Evolutionary conservation across 2,329 filamentous ascomycete species (phyloP).

Genomic region (Setomelanomma holmii): DNA sequence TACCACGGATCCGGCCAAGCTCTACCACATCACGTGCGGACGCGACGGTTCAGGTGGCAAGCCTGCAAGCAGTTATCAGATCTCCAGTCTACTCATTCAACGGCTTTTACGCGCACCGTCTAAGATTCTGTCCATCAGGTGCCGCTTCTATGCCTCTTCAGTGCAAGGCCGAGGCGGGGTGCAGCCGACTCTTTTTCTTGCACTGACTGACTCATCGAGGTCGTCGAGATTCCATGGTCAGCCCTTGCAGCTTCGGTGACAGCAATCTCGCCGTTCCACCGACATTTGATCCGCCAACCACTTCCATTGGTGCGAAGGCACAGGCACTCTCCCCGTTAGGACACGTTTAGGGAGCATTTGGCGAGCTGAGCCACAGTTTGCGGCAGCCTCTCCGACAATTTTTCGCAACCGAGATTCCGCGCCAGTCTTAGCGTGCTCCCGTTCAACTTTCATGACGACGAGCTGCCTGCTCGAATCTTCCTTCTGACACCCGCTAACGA

Average conservation of each 20-base stretch:
- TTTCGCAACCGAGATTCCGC: constrained; percentile 16
- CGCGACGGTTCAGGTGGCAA: background rate
- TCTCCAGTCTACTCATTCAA: background rate
- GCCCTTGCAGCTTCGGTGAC: constrained; percentile 24
- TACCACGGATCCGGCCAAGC: background rate
- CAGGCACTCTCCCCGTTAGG: constrained; percentile 21
- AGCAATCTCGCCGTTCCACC: constrained; percentile 23
- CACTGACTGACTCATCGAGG: constrained; percentile 29
- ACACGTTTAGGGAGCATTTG: constrained; percentile 16
- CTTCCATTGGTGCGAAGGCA: constrained; percentile 26
- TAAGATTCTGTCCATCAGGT: constrained; percentile 26
- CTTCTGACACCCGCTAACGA: constrained; percentile 34
- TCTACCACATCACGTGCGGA: background rate
- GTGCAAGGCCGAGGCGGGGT: constrained; percentile 33
- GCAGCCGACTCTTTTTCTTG: constrained; percentile 36
- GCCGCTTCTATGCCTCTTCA: constrained; percentile 22
- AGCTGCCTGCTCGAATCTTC: constrained; percentile 34
- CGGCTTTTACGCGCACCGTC: background rate
- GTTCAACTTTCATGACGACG: constrained; percentile 31
- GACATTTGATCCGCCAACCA: constrained; percentile 10
- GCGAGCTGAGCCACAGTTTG: constrained; percentile 7
- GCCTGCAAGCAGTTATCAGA: background rate
- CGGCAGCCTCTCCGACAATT: constrained; percentile 17
- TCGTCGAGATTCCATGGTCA: background rate
- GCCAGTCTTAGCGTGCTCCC: constrained; percentile 15